Evolutionary conservation across 768 basidiomycete genomes (phyloP).

Genomic region (Mycena indigotica): DNA sequence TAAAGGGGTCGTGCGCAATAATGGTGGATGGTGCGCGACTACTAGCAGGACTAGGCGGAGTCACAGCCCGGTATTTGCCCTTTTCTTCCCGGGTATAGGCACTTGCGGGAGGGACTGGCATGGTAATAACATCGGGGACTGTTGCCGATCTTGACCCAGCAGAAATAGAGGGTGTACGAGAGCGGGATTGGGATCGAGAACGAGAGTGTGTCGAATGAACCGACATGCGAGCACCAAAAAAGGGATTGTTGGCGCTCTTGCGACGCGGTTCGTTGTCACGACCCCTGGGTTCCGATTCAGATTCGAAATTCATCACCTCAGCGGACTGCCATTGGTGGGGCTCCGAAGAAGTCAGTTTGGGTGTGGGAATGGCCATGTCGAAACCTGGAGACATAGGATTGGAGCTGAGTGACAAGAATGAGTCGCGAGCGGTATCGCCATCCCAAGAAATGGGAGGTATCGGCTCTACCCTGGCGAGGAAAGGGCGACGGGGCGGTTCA

Average conservation of each 20-base stretch:
- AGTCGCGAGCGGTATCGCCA: constrained; percentile 51
- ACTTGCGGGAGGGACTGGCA: constrained; percentile 45
- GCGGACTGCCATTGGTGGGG: constrained; percentile 61
- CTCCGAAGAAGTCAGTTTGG: constrained; percentile 51
- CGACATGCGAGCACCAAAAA: constrained; percentile 26
- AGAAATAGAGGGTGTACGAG: constrained; percentile 34
- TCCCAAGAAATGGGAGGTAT: constrained; percentile 55
- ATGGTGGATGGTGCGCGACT: constrained; percentile 23
- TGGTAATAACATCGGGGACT: constrained; percentile 22
- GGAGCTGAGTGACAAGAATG: constrained; percentile 52
- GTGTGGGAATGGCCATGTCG: constrained; percentile 62
- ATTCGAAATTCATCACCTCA: constrained; percentile 37
- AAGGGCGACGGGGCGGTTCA: constrained; percentile 44
- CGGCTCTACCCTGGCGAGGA: constrained; percentile 47
- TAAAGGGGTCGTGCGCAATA: constrained; percentile 34
- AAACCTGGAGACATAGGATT: constrained; percentile 51
- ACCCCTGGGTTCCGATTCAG: constrained; percentile 21
- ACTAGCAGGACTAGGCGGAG: constrained; percentile 30
- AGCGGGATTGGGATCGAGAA: constrained; percentile 14
- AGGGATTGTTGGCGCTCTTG: constrained; percentile 42
- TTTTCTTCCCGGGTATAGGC: constrained; percentile 42
- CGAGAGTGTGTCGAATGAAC: constrained; percentile 13
- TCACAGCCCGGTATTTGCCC: constrained; percentile 36
- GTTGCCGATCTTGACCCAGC: constrained; percentile 39
- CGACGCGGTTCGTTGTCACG: constrained; percentile 29